These are phyloP conservation scores for Plasmodium ovale DNA, from an alignment of 169 alveolate genomes.

Conservation along the genomic window DNA sequence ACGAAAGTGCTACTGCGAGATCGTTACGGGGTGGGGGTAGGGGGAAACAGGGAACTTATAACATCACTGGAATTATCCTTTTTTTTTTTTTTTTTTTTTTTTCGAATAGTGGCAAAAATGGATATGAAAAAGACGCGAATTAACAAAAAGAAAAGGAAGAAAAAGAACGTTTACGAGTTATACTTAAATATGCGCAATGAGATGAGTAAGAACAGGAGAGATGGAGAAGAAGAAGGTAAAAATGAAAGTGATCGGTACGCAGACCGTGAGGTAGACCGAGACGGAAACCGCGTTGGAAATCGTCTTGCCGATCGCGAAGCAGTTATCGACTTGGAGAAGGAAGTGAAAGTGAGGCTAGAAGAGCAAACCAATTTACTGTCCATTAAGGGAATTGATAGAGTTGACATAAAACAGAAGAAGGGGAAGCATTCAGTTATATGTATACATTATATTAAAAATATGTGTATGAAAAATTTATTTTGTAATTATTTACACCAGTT, in stretches of 20 bases:
- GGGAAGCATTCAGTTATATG: constrained; percentile 94
- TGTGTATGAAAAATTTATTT: constrained; percentile 94
- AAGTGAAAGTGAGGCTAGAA: constrained; percentile 79
- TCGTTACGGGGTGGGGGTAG: too few species aligned
- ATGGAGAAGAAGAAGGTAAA: background rate
- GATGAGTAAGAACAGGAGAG: background rate
- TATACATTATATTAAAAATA: constrained; percentile 93
- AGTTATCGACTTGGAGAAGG: constrained; percentile 77
- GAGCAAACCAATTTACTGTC: constrained; percentile 84
- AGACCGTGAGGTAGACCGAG: constrained; percentile 62
- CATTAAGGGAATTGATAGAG: constrained; percentile 85
- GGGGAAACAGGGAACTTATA: too few species aligned
- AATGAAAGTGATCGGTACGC: background rate
- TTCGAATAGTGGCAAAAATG: constrained; percentile 7
- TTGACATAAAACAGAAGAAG: constrained; percentile 83
- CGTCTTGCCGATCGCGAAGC: constrained; percentile 30
- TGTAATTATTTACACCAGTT: constrained; percentile 94
- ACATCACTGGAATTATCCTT: too few species aligned
- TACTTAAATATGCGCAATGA: constrained; percentile 56
- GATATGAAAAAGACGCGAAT: background rate
- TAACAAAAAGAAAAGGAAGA: constrained; percentile 16
- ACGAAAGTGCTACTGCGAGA: too few species aligned
- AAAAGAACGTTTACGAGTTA: constrained; percentile 36
- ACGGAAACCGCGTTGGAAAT: too few species aligned
- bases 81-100: too few species aligned